Evolutionary conservation across 768 basidiomycete species (phyloP).

Genomic region (Naganishia friedmannii): DNA sequence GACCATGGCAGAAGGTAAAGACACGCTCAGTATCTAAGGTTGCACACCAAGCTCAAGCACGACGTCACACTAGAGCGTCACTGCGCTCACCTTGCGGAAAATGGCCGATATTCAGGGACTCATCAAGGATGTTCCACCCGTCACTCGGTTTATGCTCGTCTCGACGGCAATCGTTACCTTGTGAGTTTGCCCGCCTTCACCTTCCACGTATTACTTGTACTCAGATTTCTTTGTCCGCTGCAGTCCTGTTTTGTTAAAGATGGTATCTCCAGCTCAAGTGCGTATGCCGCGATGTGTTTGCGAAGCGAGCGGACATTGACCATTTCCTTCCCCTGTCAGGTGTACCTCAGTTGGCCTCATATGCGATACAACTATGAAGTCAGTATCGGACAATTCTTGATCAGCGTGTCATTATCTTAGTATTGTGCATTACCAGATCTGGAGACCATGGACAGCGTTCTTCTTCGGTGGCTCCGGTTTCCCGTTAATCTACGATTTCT

Average conservation of each 20-base stretch:
- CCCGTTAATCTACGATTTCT: constrained; percentile 49
- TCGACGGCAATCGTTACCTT: constrained; percentile 40
- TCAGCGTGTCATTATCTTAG: not conserved
- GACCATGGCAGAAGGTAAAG: too few relatives aligned
- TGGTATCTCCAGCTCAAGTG: constrained; percentile 34
- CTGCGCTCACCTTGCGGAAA: not conserved
- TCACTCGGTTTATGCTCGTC: constrained; percentile 44
- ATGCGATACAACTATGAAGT: constrained; percentile 40
- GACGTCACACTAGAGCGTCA: not conserved
- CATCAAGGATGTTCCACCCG: constrained; percentile 44
- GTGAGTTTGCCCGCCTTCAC: constrained; percentile 33
- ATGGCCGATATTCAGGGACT: constrained; percentile 47
- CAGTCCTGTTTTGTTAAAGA: constrained; percentile 44
- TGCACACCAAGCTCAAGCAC: not conserved
- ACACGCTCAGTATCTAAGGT: too few relatives aligned
- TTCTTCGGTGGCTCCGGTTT: constrained; percentile 50
- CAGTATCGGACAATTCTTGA: not conserved
- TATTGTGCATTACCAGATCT: constrained; percentile 34
- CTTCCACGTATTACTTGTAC: not conserved
- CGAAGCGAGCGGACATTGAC: not conserved
- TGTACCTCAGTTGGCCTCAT: constrained; percentile 41
- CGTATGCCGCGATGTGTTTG: not conserved
- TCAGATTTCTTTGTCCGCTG: too few relatives aligned
- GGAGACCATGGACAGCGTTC: constrained; percentile 47
- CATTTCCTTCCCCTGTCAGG: constrained; percentile 28